Evolutionary conservation across 148 eudicot genomes (phyloP), one percentile per base, ranked within the genome.

Genomic region (Gaultheria prostrata): DNA sequence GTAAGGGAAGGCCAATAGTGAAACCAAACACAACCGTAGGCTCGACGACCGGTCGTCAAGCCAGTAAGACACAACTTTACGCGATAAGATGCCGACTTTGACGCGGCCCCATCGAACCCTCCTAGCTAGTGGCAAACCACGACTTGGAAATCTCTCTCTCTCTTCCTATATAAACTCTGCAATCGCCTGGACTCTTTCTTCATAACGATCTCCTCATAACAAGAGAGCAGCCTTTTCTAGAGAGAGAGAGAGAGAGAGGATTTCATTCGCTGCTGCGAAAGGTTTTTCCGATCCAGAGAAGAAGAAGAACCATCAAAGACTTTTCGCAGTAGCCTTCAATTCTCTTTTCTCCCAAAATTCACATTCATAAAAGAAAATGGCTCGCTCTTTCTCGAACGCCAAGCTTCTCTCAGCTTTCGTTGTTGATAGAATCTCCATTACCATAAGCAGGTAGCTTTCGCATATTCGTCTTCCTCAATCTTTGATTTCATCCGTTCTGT

Each of bases 371-470:
- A 26, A 1, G 10, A 71, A 71, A 75, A 94, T 94, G 95, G 91
- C 95, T 85, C 90, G 89, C 72, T 92, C 90, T 82, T 75, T 91
- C 72, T 89, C 93, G 20, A 87, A 80, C 82, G 90, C 93, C 83
- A 94, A 93, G 92, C 85, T 83, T 17, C 56, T 93, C 74, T 88
- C 94, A 30, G 79, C 92, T 83, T 88, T 92, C 71, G 85, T 93
- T 17, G 77, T 81, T 54, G 87, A 89, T 15, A 86, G 83, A 50
- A 39, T 93, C 83, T 90, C 93, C 78, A 21, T 86, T 53, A 65
- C 86, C 26, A 67, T 82, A 14, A 78, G 83, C 77, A 88, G 93
- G 95, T 91, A 88, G 67, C 12, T 90, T 86, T 33, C 12, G 24
- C 49, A 28, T 21, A 17, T 10, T 39, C n/a, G 3, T 35, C 59